Base-by-base conservation (phyloP, 306 rosid species). In the Cucurbita moschata region DNA sequence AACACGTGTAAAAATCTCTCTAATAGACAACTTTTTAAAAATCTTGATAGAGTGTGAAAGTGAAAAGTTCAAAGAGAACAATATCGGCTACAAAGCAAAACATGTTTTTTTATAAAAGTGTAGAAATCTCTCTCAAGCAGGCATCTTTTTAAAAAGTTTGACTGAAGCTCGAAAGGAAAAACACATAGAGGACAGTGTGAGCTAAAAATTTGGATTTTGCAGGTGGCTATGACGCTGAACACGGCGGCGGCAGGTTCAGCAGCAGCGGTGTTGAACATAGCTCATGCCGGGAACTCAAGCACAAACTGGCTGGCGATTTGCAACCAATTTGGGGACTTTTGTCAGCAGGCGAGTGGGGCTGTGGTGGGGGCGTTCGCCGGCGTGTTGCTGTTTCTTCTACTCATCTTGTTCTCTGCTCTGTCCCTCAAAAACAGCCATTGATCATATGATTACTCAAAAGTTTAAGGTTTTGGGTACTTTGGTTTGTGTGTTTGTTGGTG, bases 271-370 rank as follows among this genome's bases (percentile, higher is more conserved):
- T 93, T 88, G 5, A 88, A 84, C 79, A 67, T 93, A 63, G 98
- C 96, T 51, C 98, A 93, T 77, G 88, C 89, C 61, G 98, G 98
- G 0, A 83, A 90, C 44, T 72, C 89, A 1, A 87, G 79, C 79
- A 78, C 98, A 7, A 93, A 90, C n/a, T 93, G 98, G 98, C 59
- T 93, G 6, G 93, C 98, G 14, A 82, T 93, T 3, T 93, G 98
- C 85, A 86, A 88, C 63, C 96, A 90, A 71, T 93, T 85, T 73
- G 88, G 90, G n/a, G 88, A 83, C 57, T 93, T 93, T 62, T 90
- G 98, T 56, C 78, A 79, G 59, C 37, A 59, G 30, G 78, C 85
- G 3, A 93, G 98, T 74, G 84, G 81, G 7, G 96, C 98, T 0
- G 98, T 93, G 72, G 93, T 93, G 15, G 77, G 91, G 2, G 66